Base-by-base conservation (phyloP, 208 protist species). In the Trypanosoma conorhini region DNA sequence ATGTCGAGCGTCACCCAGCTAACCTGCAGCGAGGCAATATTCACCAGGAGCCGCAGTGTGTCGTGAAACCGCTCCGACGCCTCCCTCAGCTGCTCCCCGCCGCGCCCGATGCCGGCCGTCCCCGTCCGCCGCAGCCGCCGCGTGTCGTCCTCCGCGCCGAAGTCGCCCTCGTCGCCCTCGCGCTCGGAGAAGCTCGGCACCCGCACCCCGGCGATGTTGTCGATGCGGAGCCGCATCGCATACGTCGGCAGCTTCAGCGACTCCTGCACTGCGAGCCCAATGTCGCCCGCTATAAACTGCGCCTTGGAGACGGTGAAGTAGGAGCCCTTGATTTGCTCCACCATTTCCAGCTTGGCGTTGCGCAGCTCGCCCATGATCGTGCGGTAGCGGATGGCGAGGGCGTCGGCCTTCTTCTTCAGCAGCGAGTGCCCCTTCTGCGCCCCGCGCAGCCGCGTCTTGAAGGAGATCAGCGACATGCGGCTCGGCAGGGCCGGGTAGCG, bases 391-490 rank as follows among this genome's bases (percentile, higher is more conserved):
- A 99, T 75, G 19, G 87, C 96, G n/a, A 99, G 89, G 19, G 99
- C 99, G 83, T 99, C 99, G 26, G 95, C 88, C 84, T 99, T 99
- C 80, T 99, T 99, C 88, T 99, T 99, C 31, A 99, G 90, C 56
- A 99, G 90, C 58, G 85, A 95, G 88, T 99, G 97, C 12, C 99
- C 99, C 76, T 98, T 99, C 79, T 98, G 83, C 5, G 99, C 99
- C 62, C 97, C 98, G 69, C 97, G 97, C 40, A 99, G 79, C 48
- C 96, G 89, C 0, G 67, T 81, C 86, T 99, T 99, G 83, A 97
- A 96, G 48, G 88, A 79, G 76, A 95, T 95, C 35, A 97, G 85
- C 31, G 91, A 94, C 92, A 98, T 97, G 67, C 95, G 92, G 70
- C 88, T 95, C 21, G 95, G 95, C 50, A 98, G 81, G 1, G 87